Base-by-base conservation (phyloP, 768 basidiomycete species). In the Mycena latifolia region DNA sequence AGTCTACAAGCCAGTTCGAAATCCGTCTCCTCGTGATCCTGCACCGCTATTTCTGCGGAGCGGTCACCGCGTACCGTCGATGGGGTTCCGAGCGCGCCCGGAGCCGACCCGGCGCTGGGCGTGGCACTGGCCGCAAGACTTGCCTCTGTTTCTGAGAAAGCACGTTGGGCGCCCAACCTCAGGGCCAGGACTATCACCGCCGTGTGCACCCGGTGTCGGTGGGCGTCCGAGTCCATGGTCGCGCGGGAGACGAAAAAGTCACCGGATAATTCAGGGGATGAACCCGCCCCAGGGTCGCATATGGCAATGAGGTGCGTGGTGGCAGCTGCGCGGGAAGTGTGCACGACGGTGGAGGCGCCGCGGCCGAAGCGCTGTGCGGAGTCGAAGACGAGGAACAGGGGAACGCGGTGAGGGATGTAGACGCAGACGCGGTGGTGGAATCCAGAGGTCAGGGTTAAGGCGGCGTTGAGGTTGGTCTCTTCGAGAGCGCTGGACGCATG, bases 381-480 rank as follows among this genome's bases (percentile, higher is more conserved):
- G 33, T 54, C 52, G 33, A 54, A 54, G 52, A 54, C 35, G 52
- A 54, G 52, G 52, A 54, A 54, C 20, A 59, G 22, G 11, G 55
- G 57, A n/a, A 37, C n/a, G 20, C 20, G 14, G 12, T 22, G 28
- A 25, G 51, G 48, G 27, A 29, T 29, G 48, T 50, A 20, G 28
- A 50, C 48, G 48, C 28, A 50, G 48, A 31, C 48, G 28, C 48
- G 48, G 48, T 28, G 17, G 48, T 50, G 48, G 17, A 12, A 3
- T 10, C 9, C 37, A 3, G 9, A 37, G 37, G 37, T 37, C 37
- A 37, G 15, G 14, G 14, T 37, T 14, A 31, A 17, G 2, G 48
- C 48, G 11, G 25, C 24, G 17, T 27, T 15, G 17, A 50, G 48
- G 17, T 10, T 11, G 17, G 11, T 29, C 4, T 29, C 48, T 29